Conservation (phyloP, 345 rosid genomes). For the Acer campestre region DNA sequence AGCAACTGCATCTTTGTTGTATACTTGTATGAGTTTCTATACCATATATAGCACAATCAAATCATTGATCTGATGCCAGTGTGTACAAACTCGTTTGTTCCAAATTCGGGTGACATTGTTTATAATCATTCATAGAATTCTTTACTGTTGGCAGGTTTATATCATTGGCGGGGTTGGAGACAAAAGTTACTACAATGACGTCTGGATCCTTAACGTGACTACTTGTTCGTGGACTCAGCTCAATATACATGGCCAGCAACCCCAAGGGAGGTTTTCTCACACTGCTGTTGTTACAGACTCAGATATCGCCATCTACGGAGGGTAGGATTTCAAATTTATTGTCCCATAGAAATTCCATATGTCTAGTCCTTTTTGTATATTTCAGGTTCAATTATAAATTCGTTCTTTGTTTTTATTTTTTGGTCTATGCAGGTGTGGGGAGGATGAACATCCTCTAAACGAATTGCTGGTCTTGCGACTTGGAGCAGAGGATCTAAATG, state of each 20-base stretch:
- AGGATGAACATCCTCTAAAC: slow-evolving; percentile 74
- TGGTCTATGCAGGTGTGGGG: slow-evolving; percentile 52
- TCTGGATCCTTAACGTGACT: slow-evolving; percentile 59
- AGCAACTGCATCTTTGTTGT: background rate
- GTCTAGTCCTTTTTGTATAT: background rate
- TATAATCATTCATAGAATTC: background rate
- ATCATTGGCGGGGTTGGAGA: slow-evolving; percentile 78
- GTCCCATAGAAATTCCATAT: background rate
- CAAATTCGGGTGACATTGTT: background rate
- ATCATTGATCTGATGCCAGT: background rate
- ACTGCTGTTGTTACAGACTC: slow-evolving; percentile 51
- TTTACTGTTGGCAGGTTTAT: slow-evolving; percentile 45
- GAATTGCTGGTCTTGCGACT: slow-evolving; percentile 64
- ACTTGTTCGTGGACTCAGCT: slow-evolving; percentile 53
- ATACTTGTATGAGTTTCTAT: background rate
- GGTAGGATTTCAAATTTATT: slow-evolving; percentile 34
- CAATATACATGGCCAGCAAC: slow-evolving; percentile 58
- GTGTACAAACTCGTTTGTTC: too few relatives aligned
- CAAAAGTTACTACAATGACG: slow-evolving; percentile 65
- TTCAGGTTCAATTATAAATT: background rate
- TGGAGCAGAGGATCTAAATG: slow-evolving; percentile 41
- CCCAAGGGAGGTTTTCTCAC: slow-evolving; percentile 82
- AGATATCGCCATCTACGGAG: slow-evolving; percentile 64
- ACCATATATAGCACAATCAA: background rate
- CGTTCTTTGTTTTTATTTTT: background rate